Percentiles rank a stretch among this genome's conserved stretches.
phyloP scores from a whole-genome alignment of 345 rosid genomes.

The Heritiera fomes region DNA sequence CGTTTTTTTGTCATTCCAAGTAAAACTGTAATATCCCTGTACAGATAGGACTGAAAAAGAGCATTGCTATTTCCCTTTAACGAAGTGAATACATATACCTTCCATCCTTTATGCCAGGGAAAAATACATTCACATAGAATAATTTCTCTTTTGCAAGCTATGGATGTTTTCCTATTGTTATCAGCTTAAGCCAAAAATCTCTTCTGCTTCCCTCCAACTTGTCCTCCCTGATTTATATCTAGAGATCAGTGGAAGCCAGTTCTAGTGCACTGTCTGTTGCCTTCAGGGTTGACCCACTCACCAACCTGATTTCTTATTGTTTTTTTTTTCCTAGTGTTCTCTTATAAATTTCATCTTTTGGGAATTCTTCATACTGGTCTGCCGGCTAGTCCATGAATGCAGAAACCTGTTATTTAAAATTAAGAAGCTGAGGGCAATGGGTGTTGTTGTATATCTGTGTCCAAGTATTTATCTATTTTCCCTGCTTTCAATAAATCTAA shows the following conservation, averaged over 20 bases:
- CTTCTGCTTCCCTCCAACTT: background rate
- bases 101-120: constrained; percentile 21
- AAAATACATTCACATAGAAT: background rate
- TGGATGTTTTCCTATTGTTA: background rate
- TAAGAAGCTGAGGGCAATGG: background rate
- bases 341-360: no score
- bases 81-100: constrained; percentile 30
- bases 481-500: background rate
- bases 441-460: background rate
- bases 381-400: background rate
- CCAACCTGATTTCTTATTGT: no score
- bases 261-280: no score
- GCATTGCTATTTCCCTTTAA: constrained; percentile 23
- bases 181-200: background rate
- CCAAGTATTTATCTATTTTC: background rate
- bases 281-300: no score
- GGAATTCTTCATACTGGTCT: background rate
- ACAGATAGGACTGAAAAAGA: constrained; percentile 39
- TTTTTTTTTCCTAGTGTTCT: no score
- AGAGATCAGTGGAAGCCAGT: no score
- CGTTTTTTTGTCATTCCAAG: constrained; percentile 20
- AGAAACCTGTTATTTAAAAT: background rate
- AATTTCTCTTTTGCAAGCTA: background rate
- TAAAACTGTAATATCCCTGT: constrained; percentile 34
- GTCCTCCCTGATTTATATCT: background rate